Evolutionary conservation across 257 asterid species (phyloP), one percentile per base, ranked within the genome.

Genomic region (Rhazya stricta): DNA sequence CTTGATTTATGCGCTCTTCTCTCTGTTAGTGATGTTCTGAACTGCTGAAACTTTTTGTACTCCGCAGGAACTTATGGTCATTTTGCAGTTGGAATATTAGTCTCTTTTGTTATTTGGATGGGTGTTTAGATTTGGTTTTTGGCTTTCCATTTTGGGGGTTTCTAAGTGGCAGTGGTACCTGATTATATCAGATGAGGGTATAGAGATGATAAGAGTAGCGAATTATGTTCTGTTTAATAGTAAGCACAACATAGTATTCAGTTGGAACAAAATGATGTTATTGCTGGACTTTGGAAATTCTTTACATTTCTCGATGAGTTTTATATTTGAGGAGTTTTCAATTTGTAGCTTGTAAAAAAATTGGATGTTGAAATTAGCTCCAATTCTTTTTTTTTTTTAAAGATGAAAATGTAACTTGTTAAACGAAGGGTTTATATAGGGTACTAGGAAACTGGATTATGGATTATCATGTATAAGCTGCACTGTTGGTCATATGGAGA

Each of bases 1-100:
- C 85, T 82, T 93, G 88, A 93, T 93, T 83, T 93, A 93, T 84
- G 80, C 89, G 79, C 87, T 91, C 36, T 93, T 93, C 71, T 90
- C 97, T 16, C 79, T 93, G 85, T 89, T 93, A 46, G 98, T 93
- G 86, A 84, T 93, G 74, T 93, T 89, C 27, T 78, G 78, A 78
- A 71, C 63, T 69, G 51, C 34, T 58, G 54, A 58, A 23, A 7
- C 30, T 41, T n/a, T 37, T 66, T 53, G 61, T 25, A 54, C 71
- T 73, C 53, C 25, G 19, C 18, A 18, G 41, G 34, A 21, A 39
- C 30, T 65, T 45, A 36, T 39, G 34, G n/a, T 8, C 36, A 72
- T 53, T 65, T 63, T 74, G 29, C 73, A 21, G 72, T 67, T 11
- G 51, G 5, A 23, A 53, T 19, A 39, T 9, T 62, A 66, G 67